A percentile compares a stretch with the other conserved stretches of the same genome.
Conservation (phyloP, 306 rosid species). For the Macrotyloma uniflorum region DNA sequence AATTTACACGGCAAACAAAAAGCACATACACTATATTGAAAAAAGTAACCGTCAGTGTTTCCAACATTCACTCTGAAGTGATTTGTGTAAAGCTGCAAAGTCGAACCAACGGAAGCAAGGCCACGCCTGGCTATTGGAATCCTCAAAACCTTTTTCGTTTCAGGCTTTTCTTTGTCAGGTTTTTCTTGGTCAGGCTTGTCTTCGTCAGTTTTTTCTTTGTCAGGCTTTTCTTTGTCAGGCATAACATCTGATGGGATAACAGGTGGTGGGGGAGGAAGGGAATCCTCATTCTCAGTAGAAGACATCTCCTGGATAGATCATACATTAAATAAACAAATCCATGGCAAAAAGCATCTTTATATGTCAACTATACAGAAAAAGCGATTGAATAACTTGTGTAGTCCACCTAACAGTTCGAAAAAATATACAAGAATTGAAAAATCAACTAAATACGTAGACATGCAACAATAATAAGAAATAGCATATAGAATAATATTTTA, state of each 20-base stretch:
- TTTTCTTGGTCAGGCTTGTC: no score
- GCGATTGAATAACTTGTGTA: neutral
- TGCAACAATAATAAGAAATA: neutral
- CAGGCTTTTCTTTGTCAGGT: conserved; percentile 53
- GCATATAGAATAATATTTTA: no score
- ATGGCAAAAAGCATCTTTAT: neutral
- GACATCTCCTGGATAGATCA: conserved; percentile 53
- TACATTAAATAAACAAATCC: neutral
- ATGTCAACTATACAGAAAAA: neutral
- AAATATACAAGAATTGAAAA: no score
- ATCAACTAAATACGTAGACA: neutral
- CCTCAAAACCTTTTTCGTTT: conserved; percentile 62
- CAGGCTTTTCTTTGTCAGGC: conserved; percentile 52
- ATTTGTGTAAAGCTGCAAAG: conserved; percentile 61
- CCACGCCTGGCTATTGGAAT: conserved; percentile 76
- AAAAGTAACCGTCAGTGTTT: conserved; percentile 65
- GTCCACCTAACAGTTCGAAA: no score
- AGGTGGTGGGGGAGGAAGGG: conserved; percentile 87
- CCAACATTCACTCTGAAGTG: conserved; percentile 74
- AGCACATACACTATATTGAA: conserved; percentile 79
- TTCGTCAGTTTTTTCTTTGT: no score
- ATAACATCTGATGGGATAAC: conserved; percentile 65
- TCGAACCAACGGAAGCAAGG: conserved; percentile 67
- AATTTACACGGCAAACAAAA: neutral
- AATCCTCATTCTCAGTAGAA: conserved; percentile 43